Base-by-base conservation (phyloP, 257 asterid species). In the Plantago major region DNA sequence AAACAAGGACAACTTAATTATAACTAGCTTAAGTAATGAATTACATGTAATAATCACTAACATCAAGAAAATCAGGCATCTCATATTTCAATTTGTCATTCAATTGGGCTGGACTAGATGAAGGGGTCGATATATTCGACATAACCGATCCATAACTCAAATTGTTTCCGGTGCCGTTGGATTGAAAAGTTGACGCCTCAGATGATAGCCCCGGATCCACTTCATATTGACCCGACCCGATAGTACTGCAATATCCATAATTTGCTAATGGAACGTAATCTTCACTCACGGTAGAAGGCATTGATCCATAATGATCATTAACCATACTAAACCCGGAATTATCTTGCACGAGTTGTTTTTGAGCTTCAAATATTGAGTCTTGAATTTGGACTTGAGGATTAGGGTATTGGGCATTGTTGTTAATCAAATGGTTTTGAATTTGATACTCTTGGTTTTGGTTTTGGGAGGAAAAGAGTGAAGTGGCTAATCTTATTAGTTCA, bases 121-220 rank as follows among this genome's bases (percentile, higher is more conserved):
- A 83, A 22, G 95, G 86, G 11, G 89, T 81, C 48, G 88, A 82
- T 10, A 84, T 57, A 69, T 64, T 79, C 9, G 88, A 82, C 7
- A 84, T 53, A 69, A 61, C 77, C 9, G 84, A 81, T 59, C 81
- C 40, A 73, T 79, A 77, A 7, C 40, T 33, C 40, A 33, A 4
- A 33, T 7, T 33, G 40, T 33, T 5, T 33, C 40, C 40, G 8
- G 7, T 33, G 26, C 75, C 72, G 55, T 65, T 71, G 68, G 40
- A 33, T 7, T 33, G 40, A 33, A 33, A 33, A 33, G 6, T 33
- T 33, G 40, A 33, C 40, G 40, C 40, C 40, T 33, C 40, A 5
- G 40, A 33, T 4, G 40, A 33, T 33, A 33, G 40, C 40, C 40
- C 40, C 6, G 40, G 40, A 33, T 33, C 6, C 40, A 33, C 40